Base-by-base conservation (phyloP, 768 basidiomycete genomes). In the Mrakia blollopis region DNA sequence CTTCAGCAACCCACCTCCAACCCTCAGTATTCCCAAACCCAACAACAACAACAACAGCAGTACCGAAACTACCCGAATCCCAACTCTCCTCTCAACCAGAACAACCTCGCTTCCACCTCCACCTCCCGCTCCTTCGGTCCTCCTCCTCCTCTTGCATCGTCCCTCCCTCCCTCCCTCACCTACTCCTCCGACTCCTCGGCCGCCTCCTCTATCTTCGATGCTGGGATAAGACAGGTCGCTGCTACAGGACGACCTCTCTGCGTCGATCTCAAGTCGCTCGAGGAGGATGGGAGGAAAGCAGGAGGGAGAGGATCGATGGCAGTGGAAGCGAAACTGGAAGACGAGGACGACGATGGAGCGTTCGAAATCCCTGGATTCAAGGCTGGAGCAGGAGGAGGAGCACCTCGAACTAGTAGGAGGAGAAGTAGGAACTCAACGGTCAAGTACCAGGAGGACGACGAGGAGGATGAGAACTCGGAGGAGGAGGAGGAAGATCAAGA, bases 401-500 rank as follows among this genome's bases (percentile, higher is more conserved):
- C 28, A 0, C n/a, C 13, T 1, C n/a, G 57, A 4, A 57, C 13
- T 6, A 68, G 65, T 41, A 35, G 37, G n/a, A 35, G 65, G 18
- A 25, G 5, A 23, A 23, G 39, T n/a, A 16, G 37, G 65, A 41
- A 41, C 25, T 1, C 65, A 10, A 8, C 18, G 16, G 18, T 68
- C 65, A 37, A 14, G 10, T 57, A 57, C 25, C 14, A 68, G 11
- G 65, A 41, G 25, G 35, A 39, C 21, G 39, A n/a, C 39, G 37
- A 44, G 13, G 65, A 37, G 14, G 65, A 68, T 39, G 14, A 39
- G 65, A 23, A 68, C 37, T 50, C 47, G 18, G 16, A 50, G 25
- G 65, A 68, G 18, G 65, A 68, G 39, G 65, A 68, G 35, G 65
- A 62, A 6, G 61, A 62, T n/a, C n/a, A 62, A 2, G 61, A 35